phyloP scores from a whole-genome alignment of 2,329 filamentous ascomycete genomes.

The Aspergillus ochraceus region DNA sequence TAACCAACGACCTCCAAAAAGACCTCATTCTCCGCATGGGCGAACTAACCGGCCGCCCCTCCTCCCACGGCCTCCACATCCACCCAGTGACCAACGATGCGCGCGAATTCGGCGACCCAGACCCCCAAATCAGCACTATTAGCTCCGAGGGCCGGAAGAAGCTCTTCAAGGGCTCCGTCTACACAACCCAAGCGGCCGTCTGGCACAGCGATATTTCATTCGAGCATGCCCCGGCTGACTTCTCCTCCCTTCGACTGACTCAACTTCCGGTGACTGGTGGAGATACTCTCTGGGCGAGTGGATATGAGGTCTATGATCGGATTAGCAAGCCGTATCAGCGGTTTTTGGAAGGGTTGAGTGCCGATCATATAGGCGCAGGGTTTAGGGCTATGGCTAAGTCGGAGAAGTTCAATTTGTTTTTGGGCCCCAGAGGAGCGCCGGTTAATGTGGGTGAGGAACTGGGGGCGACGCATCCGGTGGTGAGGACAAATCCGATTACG shows the following conservation, averaged over 20 bases:
- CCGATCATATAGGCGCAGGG: slow-evolving; percentile 51
- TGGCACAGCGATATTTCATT: slow-evolving; percentile 65
- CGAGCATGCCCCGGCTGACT: slow-evolving; percentile 64
- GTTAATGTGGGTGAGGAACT: slow-evolving; percentile 56
- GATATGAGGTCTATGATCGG: slow-evolving; percentile 67
- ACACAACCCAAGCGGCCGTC: slow-evolving; percentile 43
- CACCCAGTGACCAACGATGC: slow-evolving; percentile 59
- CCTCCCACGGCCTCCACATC: slow-evolving; percentile 59
- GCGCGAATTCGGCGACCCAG: slow-evolving; percentile 55
- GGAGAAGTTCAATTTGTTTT: slow-evolving; percentile 35
- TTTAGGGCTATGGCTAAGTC: slow-evolving; percentile 51
- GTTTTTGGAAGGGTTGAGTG: slow-evolving; percentile 61
- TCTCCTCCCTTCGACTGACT: slow-evolving; percentile 59
- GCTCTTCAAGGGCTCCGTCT: slow-evolving; percentile 35
- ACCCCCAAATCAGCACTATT: slow-evolving; percentile 65
- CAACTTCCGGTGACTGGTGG: slow-evolving; percentile 58
- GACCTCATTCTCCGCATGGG: slow-evolving; percentile 62
- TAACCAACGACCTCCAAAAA: slow-evolving; percentile 66
- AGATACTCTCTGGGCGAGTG: slow-evolving; percentile 67
- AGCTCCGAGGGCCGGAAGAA: slow-evolving; percentile 57
- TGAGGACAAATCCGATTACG: slow-evolving; percentile 64
- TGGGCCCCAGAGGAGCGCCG: slow-evolving; percentile 52
- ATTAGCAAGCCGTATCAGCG: slow-evolving; percentile 56
- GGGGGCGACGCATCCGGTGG: slow-evolving; percentile 55
- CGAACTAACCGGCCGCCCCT: slow-evolving; percentile 59